Base-by-base conservation (phyloP, 306 rosid genomes). In the Dalbergia cultrata region DNA sequence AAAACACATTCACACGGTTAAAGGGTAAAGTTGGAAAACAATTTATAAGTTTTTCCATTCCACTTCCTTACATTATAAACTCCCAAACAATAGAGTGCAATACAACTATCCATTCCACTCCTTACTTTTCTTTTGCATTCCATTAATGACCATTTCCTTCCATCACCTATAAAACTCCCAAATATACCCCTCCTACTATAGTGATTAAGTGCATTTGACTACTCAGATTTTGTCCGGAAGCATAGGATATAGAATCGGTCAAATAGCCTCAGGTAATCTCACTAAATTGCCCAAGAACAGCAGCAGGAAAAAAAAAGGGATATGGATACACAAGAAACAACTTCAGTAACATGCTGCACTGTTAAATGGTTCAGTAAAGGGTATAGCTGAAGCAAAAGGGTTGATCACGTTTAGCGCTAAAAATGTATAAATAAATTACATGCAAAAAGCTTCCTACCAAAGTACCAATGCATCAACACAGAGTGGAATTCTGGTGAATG, bases 321-420 rank as follows among this genome's bases (percentile, higher is more conserved):
- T 33, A 81, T 21, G 81, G 43, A 66, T 52, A 17, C 70, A 77
- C 50, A 61, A 57, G 49, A 72, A 71, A 14, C 14, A 67, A 67
- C 21, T 52, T 39, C 74, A 66, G 56, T 71, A 70, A 58, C 68
- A 76, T 41, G 41, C 31, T 26, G 43, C 76, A 72, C 22, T 59
- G 59, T 70, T 85, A 73, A 73, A 75, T 47, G 44, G 43, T 52
- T 77, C 61, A 43, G 35, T 44, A 34, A 44, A 59, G 59, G 62
- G 58, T 60, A 63, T 19, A 45, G n/a, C 19, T 33, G 44, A 77
- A 59, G 63, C 39, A 68, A 79, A 73, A 59, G 7, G 33, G 31
- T 37, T 49, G 49, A 39, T 54, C 72, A 52, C 21, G 35, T 50
- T 76, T 52, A 31, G 79, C 26, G 26, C 37, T 10, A 71, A 72